A percentile compares a stretch with the other conserved stretches of the same genome.
These are phyloP conservation scores for Geranomyces michiganensis DNA, from an alignment of 192 early-diverging fungal species.

Conservation along the genomic window DNA sequence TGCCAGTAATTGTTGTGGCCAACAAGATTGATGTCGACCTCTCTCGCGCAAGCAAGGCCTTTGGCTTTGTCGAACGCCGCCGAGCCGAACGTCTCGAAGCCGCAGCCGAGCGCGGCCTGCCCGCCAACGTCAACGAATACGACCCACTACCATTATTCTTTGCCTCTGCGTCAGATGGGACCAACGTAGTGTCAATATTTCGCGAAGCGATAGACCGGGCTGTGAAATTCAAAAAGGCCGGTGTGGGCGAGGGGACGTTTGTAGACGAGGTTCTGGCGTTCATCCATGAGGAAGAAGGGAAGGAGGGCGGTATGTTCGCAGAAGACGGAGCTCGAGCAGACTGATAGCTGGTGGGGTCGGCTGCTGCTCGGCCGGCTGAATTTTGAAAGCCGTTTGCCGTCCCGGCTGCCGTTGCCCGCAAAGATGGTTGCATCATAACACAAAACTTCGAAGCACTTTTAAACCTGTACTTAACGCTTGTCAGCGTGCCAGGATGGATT, in stretches of 20 bases:
- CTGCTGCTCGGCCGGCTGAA: too few relatives aligned
- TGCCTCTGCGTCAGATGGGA: conserved; percentile 56
- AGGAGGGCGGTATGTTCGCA: conserved; percentile 9
- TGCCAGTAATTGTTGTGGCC: conserved; percentile 62
- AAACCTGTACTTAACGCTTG: too few relatives aligned
- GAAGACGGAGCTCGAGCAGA: background rate
- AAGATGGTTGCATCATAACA: too few relatives aligned
- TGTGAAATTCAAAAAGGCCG: conserved; percentile 47
- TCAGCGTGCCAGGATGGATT: too few relatives aligned
- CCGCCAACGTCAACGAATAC: background rate
- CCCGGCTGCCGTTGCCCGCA: too few relatives aligned
- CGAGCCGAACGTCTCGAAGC: conserved; percentile 26
- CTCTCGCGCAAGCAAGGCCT: conserved; percentile 52
- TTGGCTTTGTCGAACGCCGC: conserved; percentile 55
- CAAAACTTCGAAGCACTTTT: too few relatives aligned
- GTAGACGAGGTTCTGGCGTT: conserved; percentile 56
- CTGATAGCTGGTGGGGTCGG: background rate
- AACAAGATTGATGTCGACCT: conserved; percentile 67
- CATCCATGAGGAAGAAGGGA: conserved; percentile 50
- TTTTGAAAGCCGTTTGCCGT: too few relatives aligned
- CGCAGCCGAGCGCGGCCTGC: background rate
- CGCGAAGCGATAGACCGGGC: conserved; percentile 51
- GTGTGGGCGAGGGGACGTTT: conserved; percentile 41
- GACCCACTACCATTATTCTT: conserved; percentile 42
- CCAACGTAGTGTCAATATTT: conserved; percentile 63